Evolutionary conservation across 2,329 filamentous ascomycete genomes (phyloP), one percentile per base, ranked within the genome.

Genomic region (Hymenoscyphus occultus): DNA sequence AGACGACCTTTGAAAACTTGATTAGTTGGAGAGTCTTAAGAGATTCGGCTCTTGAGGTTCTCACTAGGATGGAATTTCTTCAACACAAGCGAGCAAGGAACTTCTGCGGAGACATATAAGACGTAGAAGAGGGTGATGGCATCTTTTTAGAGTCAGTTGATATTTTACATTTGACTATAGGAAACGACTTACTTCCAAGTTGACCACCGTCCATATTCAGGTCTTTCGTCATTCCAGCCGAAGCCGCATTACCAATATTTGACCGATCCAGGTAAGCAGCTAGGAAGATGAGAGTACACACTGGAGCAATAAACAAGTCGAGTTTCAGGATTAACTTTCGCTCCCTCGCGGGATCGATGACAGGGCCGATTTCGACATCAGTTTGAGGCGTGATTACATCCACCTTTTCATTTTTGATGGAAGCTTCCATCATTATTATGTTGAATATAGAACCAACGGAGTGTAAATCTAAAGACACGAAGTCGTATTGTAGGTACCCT

Each of bases 261-360:
- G 78, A 77, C 62, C 84, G 78, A 72, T 87, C 85, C 51, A 86
- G 76, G 69, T 83, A 85, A 66, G 80, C 84, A 3, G 79, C 78
- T 22, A 87, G 71, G 67, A 85, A 87, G 4, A 85, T 78, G 58
- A 84, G 73, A 79, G 84, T 84, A 65, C 86, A 82, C 63, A 85
- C 80, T 0, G 82, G 82, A 4, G 80, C 78, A 60, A 84, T 79
- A 3, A 77, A 77, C 3, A 79, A 56, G 63, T 84, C 82, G 12
- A 84, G 74, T 65, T 83, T 83, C 22, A 75, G 71, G 5, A 84
- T 76, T 1, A 84, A 73, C 62, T 77, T 79, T 60, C 72, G 75
- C 70, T 84, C 82, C 62, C 79, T 80, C 22, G 71, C 75, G 1
- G 77, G 76, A 65, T 84, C 81, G 19, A 84, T 48, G n/a, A 48